Evolutionary conservation across 129 eudicot genomes (phyloP), one percentile per base, ranked within the genome.

Genomic region (Arctium lappa): DNA sequence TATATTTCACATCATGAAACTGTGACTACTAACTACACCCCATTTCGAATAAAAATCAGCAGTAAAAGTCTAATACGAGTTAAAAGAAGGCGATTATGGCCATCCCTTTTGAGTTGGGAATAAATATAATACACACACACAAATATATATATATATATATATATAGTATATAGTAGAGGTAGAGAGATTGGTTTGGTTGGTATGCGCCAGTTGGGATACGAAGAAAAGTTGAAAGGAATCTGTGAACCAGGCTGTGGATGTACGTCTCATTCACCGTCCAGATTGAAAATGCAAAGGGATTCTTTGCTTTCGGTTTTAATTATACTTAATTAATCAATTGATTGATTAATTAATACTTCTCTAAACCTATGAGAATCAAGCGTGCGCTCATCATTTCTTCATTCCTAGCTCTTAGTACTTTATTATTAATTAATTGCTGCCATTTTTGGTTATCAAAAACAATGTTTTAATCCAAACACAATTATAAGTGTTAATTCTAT

Each of bases 161-260:
- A 22, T 22, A 22, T 77, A 74, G 76, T 3, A 39, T 16, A n/a
- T 60, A 6, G 30, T 30, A 75, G 8, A 60, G 34, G 81, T 15
- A n/a, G 73, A 68, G 46, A 63, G 69, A 62, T 42, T 42, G 85
- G 75, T 81, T 81, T 73, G 85, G 76, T 75, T 75, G 86, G 82
- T 83, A 76, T 50, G 10, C 71, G 86, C 86, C 86, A 82, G 86
- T 76, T 82, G 75, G 76, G 81, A 76, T 82, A 83, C 86, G 81
- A 34, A 80, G n/a, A 70, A 38, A 81, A 81, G 72, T 62, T 33
- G 27, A 53, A 82, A 69, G 33, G 73, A 76, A 69, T 76, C 73
- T 83, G 15, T 65, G 12, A 72, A 11, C 16, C 68, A 60, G 29
- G 68, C 68, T 60, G 68, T 60, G 29, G 29, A 60, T n/a, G 68